Percentiles rank a stretch among this genome's conserved stretches.
phyloP scores from a whole-genome alignment of 768 basidiomycete species.

The Arthromyces matolae region DNA sequence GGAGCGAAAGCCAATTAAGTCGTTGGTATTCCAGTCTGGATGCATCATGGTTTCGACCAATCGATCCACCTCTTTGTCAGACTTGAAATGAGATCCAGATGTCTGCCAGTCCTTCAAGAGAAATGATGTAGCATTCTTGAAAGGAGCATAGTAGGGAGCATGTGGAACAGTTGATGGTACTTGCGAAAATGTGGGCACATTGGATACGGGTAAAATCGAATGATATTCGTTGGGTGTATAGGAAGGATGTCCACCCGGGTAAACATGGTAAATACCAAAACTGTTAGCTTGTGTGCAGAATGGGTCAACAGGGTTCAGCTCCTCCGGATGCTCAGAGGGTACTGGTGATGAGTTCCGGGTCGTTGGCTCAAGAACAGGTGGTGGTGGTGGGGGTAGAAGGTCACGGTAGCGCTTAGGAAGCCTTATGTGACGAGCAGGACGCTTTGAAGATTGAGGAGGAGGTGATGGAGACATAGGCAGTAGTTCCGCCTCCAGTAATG shows the following conservation, averaged over 20 bases:
- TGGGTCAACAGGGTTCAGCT: neutral
- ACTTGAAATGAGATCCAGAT: conserved; percentile 14
- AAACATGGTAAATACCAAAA: conserved; percentile 5
- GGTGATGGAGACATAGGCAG: neutral
- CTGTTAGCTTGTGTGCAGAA: neutral
- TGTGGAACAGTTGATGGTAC: neutral
- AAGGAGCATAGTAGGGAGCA: conserved; percentile 11
- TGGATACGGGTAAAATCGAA: neutral
- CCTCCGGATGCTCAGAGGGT: too few species aligned
- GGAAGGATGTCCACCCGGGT: neutral
- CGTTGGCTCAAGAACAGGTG: neutral
- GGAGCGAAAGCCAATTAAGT: conserved; percentile 20
- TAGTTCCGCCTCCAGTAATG: too few species aligned
- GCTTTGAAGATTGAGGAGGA: neutral
- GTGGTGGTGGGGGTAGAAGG: conserved; percentile 2
- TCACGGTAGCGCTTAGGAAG: neutral
- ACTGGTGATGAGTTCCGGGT: neutral
- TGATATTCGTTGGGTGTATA: conserved; percentile 8
- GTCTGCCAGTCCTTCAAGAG: conserved; percentile 24
- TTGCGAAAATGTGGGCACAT: neutral
- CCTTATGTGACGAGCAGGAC: neutral
- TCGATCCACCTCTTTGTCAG: conserved; percentile 16
- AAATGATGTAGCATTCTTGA: conserved; percentile 19
- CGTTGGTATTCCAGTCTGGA: conserved; percentile 23
- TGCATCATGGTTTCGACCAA: conserved; percentile 24